Conservation (phyloP, 306 rosid species). For the Mucuna pruriens region DNA sequence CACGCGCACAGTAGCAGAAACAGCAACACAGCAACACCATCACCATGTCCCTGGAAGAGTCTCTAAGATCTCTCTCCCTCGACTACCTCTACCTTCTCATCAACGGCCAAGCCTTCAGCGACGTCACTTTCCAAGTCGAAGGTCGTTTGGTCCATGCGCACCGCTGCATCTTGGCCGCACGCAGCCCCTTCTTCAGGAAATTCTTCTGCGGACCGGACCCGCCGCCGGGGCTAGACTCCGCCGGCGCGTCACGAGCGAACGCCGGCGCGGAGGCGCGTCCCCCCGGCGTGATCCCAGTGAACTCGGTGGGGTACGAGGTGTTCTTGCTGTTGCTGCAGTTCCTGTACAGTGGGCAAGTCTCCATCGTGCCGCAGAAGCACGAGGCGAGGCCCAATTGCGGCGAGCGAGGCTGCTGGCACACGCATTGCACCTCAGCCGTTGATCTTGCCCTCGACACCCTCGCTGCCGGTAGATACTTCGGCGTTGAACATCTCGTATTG, state of each 20-base stretch:
- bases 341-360: slow-evolving; percentile 93
- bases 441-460: slow-evolving; percentile 98
- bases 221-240: slow-evolving; percentile 58
- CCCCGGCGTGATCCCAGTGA: slow-evolving; percentile 78
- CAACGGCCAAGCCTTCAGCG: slow-evolving; percentile 99
- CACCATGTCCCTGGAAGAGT: slow-evolving; percentile 70
- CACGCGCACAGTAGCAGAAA: neutral
- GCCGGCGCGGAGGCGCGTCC: slow-evolving; percentile 27
- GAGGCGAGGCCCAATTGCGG: slow-evolving; percentile 97
- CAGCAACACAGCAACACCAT: neutral
- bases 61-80: slow-evolving; percentile 83
- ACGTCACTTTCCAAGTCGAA: slow-evolving; percentile 96
- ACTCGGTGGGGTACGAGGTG: slow-evolving; percentile 93
- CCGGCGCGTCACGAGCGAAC: slow-evolving; percentile 22
- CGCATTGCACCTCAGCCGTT: slow-evolving; percentile 99
- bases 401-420: slow-evolving; percentile 95
- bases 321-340: slow-evolving; percentile 86
- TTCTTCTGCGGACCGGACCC: slow-evolving; percentile 92
- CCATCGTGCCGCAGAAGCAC: slow-evolving; percentile 93
- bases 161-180: slow-evolving; percentile 89
- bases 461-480: slow-evolving; percentile 93
- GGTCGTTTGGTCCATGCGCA: slow-evolving; percentile 94
- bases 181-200: slow-evolving; percentile 91
- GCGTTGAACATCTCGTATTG: slow-evolving; percentile 95
- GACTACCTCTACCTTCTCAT: slow-evolving; percentile 90